Evolutionary conservation across 371 early-diverging fungal genomes (phyloP).

Genomic region (Zopfochytrium polystomum): DNA sequence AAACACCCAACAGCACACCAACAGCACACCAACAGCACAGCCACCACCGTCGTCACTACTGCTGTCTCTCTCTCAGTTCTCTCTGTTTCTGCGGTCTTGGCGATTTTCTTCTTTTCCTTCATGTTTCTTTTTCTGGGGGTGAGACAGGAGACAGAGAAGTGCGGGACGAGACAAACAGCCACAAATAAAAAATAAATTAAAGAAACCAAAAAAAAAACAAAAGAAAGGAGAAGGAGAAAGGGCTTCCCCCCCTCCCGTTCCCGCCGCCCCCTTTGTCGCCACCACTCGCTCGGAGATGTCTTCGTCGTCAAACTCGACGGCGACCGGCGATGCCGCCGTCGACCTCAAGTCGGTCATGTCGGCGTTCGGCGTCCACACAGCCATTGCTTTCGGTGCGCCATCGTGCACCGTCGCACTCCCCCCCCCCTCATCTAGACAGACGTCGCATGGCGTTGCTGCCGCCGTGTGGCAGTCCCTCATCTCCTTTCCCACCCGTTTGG

Average conservation of each 20-base stretch:
- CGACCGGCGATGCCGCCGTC: background rate
- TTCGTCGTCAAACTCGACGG: background rate
- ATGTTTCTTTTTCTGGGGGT: conserved; percentile 1
- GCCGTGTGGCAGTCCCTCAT: too few relatives aligned
- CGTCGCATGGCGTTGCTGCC: too few relatives aligned
- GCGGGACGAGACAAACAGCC: background rate
- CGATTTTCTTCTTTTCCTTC: background rate
- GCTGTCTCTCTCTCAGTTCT: background rate
- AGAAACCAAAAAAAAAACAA: too few relatives aligned
- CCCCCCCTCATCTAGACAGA: too few relatives aligned
- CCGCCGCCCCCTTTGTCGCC: background rate
- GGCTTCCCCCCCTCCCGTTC: too few relatives aligned
- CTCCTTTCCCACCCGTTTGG: background rate
- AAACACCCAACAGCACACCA: background rate
- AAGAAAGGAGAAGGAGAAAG: too few relatives aligned
- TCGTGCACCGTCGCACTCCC: background rate
- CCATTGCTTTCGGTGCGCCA: conserved; percentile 3
- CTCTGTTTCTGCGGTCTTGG: conserved; percentile 1
- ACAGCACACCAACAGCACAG: background rate
- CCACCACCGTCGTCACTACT: background rate
- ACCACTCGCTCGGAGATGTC: background rate
- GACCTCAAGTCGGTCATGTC: conserved; percentile 2
- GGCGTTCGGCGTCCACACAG: conserved; percentile 5
- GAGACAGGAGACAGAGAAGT: background rate
- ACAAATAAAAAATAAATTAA: too few relatives aligned